These are phyloP conservation scores for Fusarium tricinctum DNA, from an alignment of 2,329 filamentous ascomycete genomes.

Conservation along the genomic window DNA sequence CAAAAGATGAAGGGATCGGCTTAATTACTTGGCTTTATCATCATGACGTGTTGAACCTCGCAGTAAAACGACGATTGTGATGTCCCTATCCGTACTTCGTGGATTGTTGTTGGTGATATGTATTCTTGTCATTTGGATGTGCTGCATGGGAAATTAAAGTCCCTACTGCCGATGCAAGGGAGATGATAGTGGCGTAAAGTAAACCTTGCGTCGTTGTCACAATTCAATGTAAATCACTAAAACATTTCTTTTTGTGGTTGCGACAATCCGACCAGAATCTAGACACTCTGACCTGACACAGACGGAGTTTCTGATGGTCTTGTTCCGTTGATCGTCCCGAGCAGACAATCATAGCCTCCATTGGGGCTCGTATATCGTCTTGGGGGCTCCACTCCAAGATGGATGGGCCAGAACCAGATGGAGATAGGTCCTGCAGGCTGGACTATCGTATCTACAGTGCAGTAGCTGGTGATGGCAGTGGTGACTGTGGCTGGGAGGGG, in stretches of 20 bases:
- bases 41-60: conserved; percentile 29
- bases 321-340: conserved; percentile 33
- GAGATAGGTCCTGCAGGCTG: too few relatives aligned
- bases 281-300: neutral
- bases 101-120: neutral
- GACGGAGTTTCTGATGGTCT: conserved; percentile 8
- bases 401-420: neutral
- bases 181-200: conserved; percentile 15
- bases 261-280: neutral
- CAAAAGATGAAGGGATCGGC: neutral
- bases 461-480: conserved; percentile 5
- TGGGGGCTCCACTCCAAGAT: conserved; percentile 28
- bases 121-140: conserved; percentile 7
- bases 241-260: neutral
- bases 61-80: conserved; percentile 24
- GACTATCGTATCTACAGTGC: too few relatives aligned
- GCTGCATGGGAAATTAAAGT: conserved; percentile 34
- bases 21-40: conserved; percentile 35
- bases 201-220: conserved; percentile 11
- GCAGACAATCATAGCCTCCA: conserved; percentile 33
- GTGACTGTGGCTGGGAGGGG: conserved; percentile 19
- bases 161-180: conserved; percentile 34
- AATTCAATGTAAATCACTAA: conserved; percentile 10
- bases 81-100: neutral
- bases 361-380: conserved; percentile 37